These are phyloP conservation scores for Calophaca sinica DNA, from an alignment of 306 rosid genomes.

Conservation along the genomic window DNA sequence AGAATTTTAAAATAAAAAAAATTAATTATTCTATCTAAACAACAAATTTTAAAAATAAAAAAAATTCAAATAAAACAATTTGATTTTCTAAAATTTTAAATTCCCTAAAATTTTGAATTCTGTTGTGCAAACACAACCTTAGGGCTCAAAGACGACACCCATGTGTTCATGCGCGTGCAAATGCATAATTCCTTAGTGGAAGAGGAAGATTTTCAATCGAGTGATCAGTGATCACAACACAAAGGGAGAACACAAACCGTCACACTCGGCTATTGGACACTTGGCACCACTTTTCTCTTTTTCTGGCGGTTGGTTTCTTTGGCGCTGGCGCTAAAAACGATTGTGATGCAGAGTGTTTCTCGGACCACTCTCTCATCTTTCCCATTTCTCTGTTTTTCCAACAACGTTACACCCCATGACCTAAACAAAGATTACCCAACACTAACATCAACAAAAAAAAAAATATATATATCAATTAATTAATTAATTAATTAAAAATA, in stretches of 20 bases:
- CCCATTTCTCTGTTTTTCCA: neutral
- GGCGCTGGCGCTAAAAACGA: slow-evolving; percentile 9
- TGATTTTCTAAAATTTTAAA: no score
- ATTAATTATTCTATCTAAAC: no score
- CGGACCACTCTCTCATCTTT: slow-evolving; percentile 40
- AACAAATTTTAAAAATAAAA: no score
- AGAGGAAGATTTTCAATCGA: neutral
- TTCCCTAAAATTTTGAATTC: no score
- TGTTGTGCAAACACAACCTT: no score
- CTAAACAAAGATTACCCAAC: neutral
- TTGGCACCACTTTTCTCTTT: neutral
- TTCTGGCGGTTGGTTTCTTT: neutral
- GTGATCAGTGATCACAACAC: neutral
- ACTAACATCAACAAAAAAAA: neutral
- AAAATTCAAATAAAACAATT: no score
- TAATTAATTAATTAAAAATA: neutral
- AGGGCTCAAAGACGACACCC: no score
- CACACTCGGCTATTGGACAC: neutral
- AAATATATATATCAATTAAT: neutral
- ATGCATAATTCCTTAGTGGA: neutral
- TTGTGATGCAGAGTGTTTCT: slow-evolving; percentile 54
- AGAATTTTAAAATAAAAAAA: no score
- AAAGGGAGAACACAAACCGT: neutral
- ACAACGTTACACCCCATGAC: neutral
- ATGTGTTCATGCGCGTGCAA: neutral